A percentile compares a stretch with the other conserved stretches of the same genome.
phyloP scores from a whole-genome alignment of 345 rosid genomes.

The Syzygium jambos region DNA sequence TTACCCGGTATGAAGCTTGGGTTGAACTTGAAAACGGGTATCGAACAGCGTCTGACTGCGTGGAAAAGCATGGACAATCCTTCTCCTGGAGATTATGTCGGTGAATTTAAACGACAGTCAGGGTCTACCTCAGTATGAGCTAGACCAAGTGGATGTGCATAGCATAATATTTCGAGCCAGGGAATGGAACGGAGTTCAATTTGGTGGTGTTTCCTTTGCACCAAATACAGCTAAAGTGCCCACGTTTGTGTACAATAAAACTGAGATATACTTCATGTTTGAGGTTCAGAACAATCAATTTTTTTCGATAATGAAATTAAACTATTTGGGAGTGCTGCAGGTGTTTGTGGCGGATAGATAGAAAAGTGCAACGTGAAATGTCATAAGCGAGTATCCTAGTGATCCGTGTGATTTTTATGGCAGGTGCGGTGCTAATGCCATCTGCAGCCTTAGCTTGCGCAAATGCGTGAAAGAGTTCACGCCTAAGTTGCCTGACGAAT shows the following conservation, averaged over 20 bases:
- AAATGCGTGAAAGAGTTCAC: slow-evolving; percentile 26
- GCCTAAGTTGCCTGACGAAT: slow-evolving; percentile 12
- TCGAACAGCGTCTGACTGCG: slow-evolving; percentile 6
- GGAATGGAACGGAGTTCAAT: slow-evolving; percentile 24
- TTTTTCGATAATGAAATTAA: background rate
- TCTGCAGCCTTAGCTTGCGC: background rate
- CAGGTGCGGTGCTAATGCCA: slow-evolving; percentile 1
- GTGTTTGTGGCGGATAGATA: background rate
- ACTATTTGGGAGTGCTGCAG: background rate
- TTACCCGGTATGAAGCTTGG: slow-evolving; percentile 27
- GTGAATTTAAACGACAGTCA: background rate
- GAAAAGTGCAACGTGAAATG: background rate
- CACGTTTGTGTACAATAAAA: background rate
- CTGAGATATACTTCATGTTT: slow-evolving; percentile 11
- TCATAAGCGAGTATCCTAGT: background rate
- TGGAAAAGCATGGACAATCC: slow-evolving; percentile 26
- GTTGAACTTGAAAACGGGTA: background rate
- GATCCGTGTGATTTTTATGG: background rate
- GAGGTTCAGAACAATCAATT: background rate
- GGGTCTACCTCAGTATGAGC: slow-evolving; percentile 8
- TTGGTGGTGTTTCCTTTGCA: slow-evolving; percentile 11
- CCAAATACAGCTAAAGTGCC: slow-evolving; percentile 3
- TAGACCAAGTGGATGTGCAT: slow-evolving; percentile 1
- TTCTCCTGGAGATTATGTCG: slow-evolving; percentile 10
- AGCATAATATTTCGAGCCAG: slow-evolving; percentile 1